These are phyloP conservation scores for Arabis alpina DNA, from an alignment of 345 rosid genomes.

Conservation along the genomic window DNA sequence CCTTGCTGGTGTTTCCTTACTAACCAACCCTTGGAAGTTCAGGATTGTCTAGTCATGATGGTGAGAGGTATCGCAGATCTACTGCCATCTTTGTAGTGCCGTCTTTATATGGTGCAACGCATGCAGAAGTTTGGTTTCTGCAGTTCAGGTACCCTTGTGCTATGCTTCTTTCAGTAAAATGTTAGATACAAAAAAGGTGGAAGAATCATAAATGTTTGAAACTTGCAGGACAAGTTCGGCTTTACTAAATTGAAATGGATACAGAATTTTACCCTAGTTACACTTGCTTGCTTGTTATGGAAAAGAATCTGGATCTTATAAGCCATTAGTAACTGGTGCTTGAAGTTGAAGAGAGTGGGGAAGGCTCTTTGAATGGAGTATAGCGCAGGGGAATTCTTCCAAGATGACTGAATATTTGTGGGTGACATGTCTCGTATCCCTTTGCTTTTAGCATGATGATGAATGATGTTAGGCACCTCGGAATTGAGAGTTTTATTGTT, in stretches of 20 bases:
- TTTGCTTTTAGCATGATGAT: conserved; percentile 25
- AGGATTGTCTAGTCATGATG: conserved; percentile 78
- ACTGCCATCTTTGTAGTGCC: conserved; percentile 77
- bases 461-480: conserved; percentile 6
- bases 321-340: too few relatives aligned
- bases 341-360: conserved; percentile 6
- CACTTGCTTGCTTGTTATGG: conserved; percentile 23
- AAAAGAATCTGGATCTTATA: not conserved
- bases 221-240: conserved; percentile 14
- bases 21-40: conserved; percentile 55
- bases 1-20: conserved; percentile 88
- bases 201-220: conserved; percentile 3
- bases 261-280: conserved; percentile 8
- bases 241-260: not conserved
- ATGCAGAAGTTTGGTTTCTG: conserved; percentile 61
- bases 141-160: conserved; percentile 54
- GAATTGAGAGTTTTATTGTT: conserved; percentile 17
- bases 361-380: conserved; percentile 7
- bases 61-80: conserved; percentile 89
- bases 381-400: conserved; percentile 7
- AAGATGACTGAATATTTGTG: conserved; percentile 15
- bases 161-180: not conserved
- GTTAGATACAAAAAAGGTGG: not conserved
- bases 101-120: conserved; percentile 73
- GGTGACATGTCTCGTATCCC: conserved; percentile 5